Percentiles rank a stretch among this genome's conserved stretches.
phyloP scores from a whole-genome alignment of 805 yeast species.

The Hyphopichia homilentoma region DNA sequence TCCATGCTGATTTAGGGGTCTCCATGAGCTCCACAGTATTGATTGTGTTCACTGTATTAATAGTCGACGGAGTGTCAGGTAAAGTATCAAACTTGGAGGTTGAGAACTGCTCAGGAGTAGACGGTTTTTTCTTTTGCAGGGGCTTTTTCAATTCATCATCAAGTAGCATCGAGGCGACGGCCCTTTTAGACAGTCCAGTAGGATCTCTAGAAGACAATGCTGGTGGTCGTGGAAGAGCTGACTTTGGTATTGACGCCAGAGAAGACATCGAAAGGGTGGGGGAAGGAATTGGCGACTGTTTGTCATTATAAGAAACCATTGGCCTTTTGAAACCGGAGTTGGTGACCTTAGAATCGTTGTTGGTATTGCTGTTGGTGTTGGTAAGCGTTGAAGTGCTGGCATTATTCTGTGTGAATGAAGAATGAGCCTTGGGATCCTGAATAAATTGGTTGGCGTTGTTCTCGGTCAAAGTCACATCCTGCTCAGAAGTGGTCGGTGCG shows the following conservation, averaged over 20 bases:
- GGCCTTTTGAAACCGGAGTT: neutral
- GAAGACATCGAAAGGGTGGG: neutral
- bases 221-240: slow-evolving; percentile 2
- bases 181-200: neutral
- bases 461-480: slow-evolving; percentile 24
- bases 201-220: neutral
- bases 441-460: no score
- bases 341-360: neutral
- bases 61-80: neutral
- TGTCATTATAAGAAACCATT: neutral
- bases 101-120: neutral
- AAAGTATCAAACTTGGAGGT: neutral
- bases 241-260: neutral
- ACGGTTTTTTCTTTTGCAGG: neutral
- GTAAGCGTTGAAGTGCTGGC: neutral
- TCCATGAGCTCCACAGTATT: neutral
- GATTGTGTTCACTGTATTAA: slow-evolving; percentile 4
- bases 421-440: no score
- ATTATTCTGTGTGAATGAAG: neutral
- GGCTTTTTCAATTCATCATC: neutral
- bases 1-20: slow-evolving; percentile 2
- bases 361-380: slow-evolving; percentile 2
- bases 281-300: neutral
- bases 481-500: slow-evolving; percentile 13
- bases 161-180: no score